A percentile compares a stretch with the other conserved stretches of the same genome.
Evolutionary conservation across 2,329 filamentous ascomycete genomes (phyloP).

Genomic region (Ambrosiella xylebori): DNA sequence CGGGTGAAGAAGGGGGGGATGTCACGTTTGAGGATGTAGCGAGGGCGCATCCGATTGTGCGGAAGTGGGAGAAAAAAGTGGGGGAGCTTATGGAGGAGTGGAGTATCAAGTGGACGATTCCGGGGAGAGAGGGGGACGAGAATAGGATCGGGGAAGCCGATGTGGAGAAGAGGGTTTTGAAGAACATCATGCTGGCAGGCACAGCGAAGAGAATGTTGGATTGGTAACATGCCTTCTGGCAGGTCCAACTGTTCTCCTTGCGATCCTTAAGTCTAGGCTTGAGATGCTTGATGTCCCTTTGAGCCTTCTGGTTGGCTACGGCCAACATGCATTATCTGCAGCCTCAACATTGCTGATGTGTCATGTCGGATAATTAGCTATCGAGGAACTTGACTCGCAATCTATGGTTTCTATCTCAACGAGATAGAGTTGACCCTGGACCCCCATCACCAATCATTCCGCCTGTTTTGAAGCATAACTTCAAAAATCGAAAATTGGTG

Average conservation of each 20-base stretch:
- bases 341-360: no score
- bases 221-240: conserved; percentile 13
- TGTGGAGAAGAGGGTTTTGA: conserved; percentile 19
- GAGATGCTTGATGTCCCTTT: no score
- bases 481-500: neutral
- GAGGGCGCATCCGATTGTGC: conserved; percentile 47
- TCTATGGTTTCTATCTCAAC: no score
- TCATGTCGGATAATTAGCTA: no score
- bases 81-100: conserved; percentile 7
- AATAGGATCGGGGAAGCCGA: conserved; percentile 18
- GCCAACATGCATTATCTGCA: no score
- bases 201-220: conserved; percentile 15
- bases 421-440: no score
- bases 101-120: conserved; percentile 10
- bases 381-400: no score
- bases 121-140: conserved; percentile 11
- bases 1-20: conserved; percentile 20
- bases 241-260: neutral
- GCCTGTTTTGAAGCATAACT: neutral
- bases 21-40: conserved; percentile 46
- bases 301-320: no score
- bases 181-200: conserved; percentile 8
- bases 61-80: conserved; percentile 30
- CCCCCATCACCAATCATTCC: no score
- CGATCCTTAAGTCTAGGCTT: neutral